These are phyloP conservation scores for Lentinus tigrinus DNA, from an alignment of 768 basidiomycete species.

Conservation along the genomic window DNA sequence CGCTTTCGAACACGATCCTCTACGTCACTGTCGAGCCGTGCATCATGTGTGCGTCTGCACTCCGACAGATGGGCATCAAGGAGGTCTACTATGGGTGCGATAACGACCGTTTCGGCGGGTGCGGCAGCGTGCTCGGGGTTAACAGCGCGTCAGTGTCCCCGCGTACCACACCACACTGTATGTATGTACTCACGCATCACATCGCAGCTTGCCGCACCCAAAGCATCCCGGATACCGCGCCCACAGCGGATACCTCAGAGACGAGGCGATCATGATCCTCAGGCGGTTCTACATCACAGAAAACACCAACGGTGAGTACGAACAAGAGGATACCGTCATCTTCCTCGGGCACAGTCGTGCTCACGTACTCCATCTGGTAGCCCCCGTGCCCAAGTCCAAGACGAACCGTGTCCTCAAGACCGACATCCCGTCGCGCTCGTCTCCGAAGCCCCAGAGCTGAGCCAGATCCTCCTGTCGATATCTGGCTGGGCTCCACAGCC, in stretches of 20 bases:
- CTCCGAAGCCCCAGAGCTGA: constrained; percentile 2
- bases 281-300: constrained; percentile 79
- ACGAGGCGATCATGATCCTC: constrained; percentile 61
- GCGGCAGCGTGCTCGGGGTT: constrained; percentile 90
- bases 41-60: constrained; percentile 97
- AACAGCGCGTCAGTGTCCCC: constrained; percentile 59
- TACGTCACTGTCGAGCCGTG: constrained; percentile 99
- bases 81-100: constrained; percentile 91
- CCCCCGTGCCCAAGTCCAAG: constrained; percentile 89
- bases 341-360: not conserved
- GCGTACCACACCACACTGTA: not conserved
- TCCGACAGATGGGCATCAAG: constrained; percentile 89
- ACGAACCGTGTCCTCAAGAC: constrained; percentile 82
- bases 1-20: constrained; percentile 75
- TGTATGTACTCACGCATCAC: not conserved
- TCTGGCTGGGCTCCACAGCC: no score
- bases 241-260: constrained; percentile 46
- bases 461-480: no score
- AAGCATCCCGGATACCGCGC: constrained; percentile 74
- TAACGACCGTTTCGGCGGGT: constrained; percentile 96
- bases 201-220: constrained; percentile 63
- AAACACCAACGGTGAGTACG: constrained; percentile 79
- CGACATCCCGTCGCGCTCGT: constrained; percentile 47
- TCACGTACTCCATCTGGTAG: constrained; percentile 37
- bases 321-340: no score